These are phyloP conservation scores for Rhazya stricta DNA, from an alignment of 257 asterid genomes.

Conservation along the genomic window DNA sequence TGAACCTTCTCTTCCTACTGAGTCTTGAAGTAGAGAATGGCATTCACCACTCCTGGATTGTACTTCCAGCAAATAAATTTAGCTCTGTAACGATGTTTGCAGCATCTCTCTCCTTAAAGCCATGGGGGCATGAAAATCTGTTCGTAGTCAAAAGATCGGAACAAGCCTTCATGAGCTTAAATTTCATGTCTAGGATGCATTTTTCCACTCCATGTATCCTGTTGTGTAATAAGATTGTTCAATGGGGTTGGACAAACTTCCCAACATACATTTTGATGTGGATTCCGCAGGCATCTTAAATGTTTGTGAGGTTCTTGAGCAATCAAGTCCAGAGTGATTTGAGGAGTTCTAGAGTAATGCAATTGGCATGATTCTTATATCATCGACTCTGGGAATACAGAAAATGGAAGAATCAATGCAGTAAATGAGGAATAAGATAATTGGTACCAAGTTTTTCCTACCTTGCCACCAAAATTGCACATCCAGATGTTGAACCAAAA, in stretches of 20 bases:
- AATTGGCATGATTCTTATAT: neutral
- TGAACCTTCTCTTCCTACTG: slow-evolving; percentile 1
- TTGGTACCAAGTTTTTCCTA: neutral
- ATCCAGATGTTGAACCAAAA: neutral
- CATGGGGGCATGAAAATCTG: neutral
- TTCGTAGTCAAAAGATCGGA: neutral
- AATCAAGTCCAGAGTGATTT: neutral
- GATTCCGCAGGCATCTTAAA: neutral
- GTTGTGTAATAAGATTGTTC: neutral
- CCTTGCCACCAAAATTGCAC: neutral
- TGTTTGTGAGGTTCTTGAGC: neutral
- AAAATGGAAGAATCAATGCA: neutral
- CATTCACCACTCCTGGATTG: neutral
- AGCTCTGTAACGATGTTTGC: neutral
- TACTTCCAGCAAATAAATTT: neutral
- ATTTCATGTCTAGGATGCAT: neutral
- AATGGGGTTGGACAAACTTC: neutral
- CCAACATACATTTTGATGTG: neutral
- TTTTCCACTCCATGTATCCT: neutral
- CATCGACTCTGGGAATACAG: neutral
- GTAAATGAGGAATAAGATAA: neutral
- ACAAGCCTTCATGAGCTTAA: neutral
- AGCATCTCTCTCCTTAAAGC: neutral
- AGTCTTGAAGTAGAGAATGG: neutral
- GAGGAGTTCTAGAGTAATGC: neutral